Conservation (phyloP, 108 stramenopile genomes). For the Skeletonema tropicum region DNA sequence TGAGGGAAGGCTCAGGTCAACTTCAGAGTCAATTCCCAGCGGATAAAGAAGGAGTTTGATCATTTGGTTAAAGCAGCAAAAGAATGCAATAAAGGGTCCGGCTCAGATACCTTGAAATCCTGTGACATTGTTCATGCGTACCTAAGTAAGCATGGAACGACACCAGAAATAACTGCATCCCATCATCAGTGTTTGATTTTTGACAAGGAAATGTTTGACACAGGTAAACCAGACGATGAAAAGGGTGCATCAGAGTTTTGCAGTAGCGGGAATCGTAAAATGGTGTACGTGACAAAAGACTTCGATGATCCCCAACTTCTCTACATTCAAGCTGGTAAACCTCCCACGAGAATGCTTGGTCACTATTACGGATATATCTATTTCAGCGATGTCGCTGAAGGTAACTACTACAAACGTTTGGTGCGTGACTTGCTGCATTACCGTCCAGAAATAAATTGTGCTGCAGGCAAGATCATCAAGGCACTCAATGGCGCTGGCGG, state of each 20-base stretch:
- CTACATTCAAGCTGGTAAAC: slow-evolving; percentile 59
- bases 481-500: slow-evolving; percentile 45
- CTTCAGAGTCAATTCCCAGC: slow-evolving; percentile 51
- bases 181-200: slow-evolving; percentile 59
- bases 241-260: slow-evolving; percentile 27
- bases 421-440: slow-evolving; percentile 84
- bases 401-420: slow-evolving; percentile 79
- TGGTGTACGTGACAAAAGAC: slow-evolving; percentile 23
- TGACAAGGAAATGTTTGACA: slow-evolving; percentile 53
- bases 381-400: slow-evolving; percentile 70
- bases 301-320: slow-evolving; percentile 45
- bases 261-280: slow-evolving; percentile 11
- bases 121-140: slow-evolving; percentile 55
- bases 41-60: slow-evolving; percentile 37
- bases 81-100: slow-evolving; percentile 38
- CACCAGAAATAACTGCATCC: slow-evolving; percentile 44
- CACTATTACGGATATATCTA: slow-evolving; percentile 85
- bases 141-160: slow-evolving; percentile 42
- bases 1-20: slow-evolving; percentile 43
- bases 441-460: slow-evolving; percentile 82
- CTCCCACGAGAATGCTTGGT: slow-evolving; percentile 68
- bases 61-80: slow-evolving; percentile 45
- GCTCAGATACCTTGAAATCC: neutral
- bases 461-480: slow-evolving; percentile 86
- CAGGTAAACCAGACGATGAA: slow-evolving; percentile 16